Conservation (phyloP, 169 alveolate genomes). For the Plasmodium sp. region DNA sequence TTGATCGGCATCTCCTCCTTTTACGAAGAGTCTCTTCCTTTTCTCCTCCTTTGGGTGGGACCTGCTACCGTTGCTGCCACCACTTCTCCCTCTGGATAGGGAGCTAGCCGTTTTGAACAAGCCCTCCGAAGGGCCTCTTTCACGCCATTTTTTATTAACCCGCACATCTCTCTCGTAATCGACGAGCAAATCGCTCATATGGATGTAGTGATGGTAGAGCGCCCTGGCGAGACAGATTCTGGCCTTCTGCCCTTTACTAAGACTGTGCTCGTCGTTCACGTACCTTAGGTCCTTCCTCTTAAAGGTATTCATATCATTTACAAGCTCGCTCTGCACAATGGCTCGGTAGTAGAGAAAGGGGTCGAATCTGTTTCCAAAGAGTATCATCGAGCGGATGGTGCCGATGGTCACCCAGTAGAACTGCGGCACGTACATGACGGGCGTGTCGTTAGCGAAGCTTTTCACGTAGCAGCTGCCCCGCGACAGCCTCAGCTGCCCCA, state of each 20-base stretch:
- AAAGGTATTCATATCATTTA: slow-evolving; percentile 83
- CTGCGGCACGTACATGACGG: slow-evolving; percentile 86
- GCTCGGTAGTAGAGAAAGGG: slow-evolving; percentile 66
- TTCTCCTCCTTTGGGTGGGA: not conserved
- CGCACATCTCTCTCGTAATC: not conserved
- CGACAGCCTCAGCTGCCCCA: slow-evolving; percentile 72
- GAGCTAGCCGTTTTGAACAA: not conserved
- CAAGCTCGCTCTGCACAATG: slow-evolving; percentile 78
- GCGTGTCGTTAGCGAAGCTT: slow-evolving; percentile 69
- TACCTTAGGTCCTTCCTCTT: slow-evolving; percentile 81
- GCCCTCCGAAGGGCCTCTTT: not conserved
- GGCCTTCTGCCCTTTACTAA: slow-evolving; percentile 95
- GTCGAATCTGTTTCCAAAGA: slow-evolving; percentile 82
- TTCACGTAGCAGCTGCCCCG: slow-evolving; percentile 33
- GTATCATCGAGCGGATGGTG: slow-evolving; percentile 83
- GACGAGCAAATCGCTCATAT: not conserved
- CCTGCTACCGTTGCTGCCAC: not conserved
- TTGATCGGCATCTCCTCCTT: not conserved
- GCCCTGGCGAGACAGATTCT: slow-evolving; percentile 94
- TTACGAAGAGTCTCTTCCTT: not conserved
- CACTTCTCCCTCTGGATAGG: not conserved
- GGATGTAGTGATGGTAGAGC: slow-evolving; percentile 80
- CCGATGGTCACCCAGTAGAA: slow-evolving; percentile 88
- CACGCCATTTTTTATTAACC: not conserved
- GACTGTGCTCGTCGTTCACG: slow-evolving; percentile 82